phyloP scores from a whole-genome alignment of 139 green algal species.

The Chlamydomonas schloesseri region DNA sequence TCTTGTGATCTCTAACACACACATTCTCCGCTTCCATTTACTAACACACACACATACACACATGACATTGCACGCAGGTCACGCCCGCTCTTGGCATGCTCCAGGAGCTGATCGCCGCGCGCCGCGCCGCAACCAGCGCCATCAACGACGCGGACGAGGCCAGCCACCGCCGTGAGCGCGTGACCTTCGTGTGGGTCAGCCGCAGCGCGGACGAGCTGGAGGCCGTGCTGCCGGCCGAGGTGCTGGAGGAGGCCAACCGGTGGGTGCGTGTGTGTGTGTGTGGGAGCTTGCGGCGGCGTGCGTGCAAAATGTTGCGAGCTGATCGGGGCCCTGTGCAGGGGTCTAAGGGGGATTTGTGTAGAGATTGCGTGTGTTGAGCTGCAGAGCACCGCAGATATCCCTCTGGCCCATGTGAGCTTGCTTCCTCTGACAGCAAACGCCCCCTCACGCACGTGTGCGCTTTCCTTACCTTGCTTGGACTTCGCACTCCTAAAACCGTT shows the following conservation, averaged over 20 bases:
- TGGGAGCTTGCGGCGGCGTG: no score
- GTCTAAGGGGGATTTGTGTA: neutral
- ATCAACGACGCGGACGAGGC: neutral
- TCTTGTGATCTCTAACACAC: no score
- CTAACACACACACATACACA: neutral
- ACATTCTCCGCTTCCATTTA: no score
- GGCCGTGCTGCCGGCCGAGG: neutral
- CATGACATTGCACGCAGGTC: neutral
- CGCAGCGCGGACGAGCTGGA: constrained; percentile 22
- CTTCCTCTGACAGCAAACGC: no score
- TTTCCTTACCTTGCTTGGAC: no score
- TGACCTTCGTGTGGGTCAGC: constrained; percentile 4
- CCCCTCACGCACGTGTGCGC: no score
- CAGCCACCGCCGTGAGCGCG: neutral
- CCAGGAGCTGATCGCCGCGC: constrained; percentile 7
- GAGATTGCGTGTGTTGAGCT: neutral
- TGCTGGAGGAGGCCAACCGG: constrained; percentile 14
- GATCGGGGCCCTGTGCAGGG: no score
- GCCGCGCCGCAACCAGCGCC: neutral
- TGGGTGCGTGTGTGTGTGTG: neutral
- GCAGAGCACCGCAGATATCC: neutral
- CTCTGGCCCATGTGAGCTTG: no score
- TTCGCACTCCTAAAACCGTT: no score
- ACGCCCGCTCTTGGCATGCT: constrained; percentile 33
- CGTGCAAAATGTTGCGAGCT: no score